These are phyloP conservation scores for Saturnispora diversa DNA, from an alignment of 805 yeast genomes.

Conservation along the genomic window DNA sequence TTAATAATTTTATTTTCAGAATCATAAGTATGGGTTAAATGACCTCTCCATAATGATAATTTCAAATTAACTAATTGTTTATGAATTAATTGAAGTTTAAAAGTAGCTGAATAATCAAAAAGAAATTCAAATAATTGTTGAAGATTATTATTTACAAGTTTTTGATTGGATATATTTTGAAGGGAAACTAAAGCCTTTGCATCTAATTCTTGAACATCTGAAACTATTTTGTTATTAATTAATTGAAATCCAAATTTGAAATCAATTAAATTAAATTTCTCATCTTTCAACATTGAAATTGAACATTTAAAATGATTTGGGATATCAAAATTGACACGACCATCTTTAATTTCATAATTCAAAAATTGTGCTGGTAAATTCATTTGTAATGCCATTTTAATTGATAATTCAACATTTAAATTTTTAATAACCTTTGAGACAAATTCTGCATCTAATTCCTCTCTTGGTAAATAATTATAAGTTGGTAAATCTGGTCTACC, in stretches of 20 bases:
- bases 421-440: conserved; percentile 56
- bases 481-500: conserved; percentile 73
- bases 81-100: conserved; percentile 54
- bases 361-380: conserved; percentile 59
- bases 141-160: conserved; percentile 37
- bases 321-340: conserved; percentile 61
- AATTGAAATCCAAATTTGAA: conserved; percentile 56
- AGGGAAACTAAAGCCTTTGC: conserved; percentile 33
- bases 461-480: conserved; percentile 45
- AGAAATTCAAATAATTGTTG: conserved; percentile 48
- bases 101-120: conserved; percentile 52
- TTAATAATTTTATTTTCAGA: conserved; percentile 46
- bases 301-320: conserved; percentile 64
- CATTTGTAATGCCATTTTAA: conserved; percentile 61
- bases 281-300: conserved; percentile 61
- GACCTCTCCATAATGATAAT: conserved; percentile 49
- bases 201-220: conserved; percentile 27
- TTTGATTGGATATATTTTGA: conserved; percentile 49
- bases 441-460: conserved; percentile 44
- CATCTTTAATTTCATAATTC: conserved; percentile 61
- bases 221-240: conserved; percentile 27
- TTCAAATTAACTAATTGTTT: conserved; percentile 47
- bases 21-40: conserved; percentile 49
- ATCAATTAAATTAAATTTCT: conserved; percentile 72
- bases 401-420: conserved; percentile 63